These are phyloP conservation scores for Osmanthus fragrans DNA, from an alignment of 257 asterid species.

Conservation along the genomic window DNA sequence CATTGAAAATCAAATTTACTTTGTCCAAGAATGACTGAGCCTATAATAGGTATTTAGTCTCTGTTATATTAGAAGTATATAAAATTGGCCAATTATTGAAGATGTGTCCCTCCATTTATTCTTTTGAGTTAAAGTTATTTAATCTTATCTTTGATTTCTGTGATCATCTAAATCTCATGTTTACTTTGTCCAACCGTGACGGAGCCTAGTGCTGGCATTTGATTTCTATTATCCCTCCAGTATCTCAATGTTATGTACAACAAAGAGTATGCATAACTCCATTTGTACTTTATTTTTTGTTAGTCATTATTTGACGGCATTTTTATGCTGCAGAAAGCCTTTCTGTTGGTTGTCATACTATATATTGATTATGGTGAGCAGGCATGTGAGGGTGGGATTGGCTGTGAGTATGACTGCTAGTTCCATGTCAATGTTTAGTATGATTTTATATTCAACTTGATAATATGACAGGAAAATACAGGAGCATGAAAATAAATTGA, in stretches of 20 bases:
- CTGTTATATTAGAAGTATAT: not conserved
- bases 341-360: not conserved
- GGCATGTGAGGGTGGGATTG: not conserved
- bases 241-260: not conserved
- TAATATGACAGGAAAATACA: conserved; percentile 53
- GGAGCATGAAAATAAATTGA: conserved; percentile 50
- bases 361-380: not conserved
- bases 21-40: not conserved
- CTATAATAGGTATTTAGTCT: not conserved
- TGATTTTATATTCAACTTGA: conserved; percentile 6
- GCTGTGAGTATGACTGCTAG: not conserved
- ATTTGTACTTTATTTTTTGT: not conserved
- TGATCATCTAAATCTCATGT: no score
- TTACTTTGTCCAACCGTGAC: not conserved
- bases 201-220: not conserved
- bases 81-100: not conserved
- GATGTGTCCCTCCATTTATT: no score
- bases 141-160: not conserved
- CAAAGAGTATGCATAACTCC: no score
- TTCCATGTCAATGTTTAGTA: not conserved
- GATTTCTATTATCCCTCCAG: not conserved
- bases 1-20: not conserved
- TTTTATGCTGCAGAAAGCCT: not conserved
- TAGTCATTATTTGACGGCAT: not conserved
- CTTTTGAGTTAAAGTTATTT: not conserved